Base-by-base conservation (phyloP, 768 basidiomycete species). In the Boletus vermiculosoides region DNA sequence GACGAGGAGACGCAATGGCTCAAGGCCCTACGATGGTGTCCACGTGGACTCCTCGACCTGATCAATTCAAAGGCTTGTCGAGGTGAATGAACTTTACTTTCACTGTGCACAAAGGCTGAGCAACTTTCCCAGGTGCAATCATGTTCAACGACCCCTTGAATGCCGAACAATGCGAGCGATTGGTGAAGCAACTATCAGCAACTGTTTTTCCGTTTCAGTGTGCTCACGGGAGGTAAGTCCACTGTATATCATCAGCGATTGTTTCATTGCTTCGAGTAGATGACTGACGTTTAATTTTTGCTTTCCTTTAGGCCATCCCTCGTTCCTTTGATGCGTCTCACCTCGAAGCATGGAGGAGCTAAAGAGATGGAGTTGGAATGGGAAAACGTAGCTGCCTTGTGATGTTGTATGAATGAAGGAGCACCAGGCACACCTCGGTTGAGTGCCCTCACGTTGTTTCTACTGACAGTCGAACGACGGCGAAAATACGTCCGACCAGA, bases 41-140 rank as follows among this genome's bases (percentile, higher is more conserved):
- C 97, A n/a, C 79, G 78, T 50, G 84, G 82, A 52, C 77, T 98
- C 50, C 71, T 94, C 15, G 91, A 94, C 36, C 73, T 99, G 60
- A 78, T 93, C 63, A 95, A 98, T 71, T 97, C 94, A 11, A 95
- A 93, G 74, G 97, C 97, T 23, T 99, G 97, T 67, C 80, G 97
- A 76, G 95, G 96, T 88, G 67, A 62, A 80, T 69, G 46, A 52
- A 33, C 47, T 40, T 31, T 20, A n/a, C 23, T n/a, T 40, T 54
- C 12, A n/a, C 5, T 36, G 33, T 39, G 15, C 18, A 33, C 37
- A n/a, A 25, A 45, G 28, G 36, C 47, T 63, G 12, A 66, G 36
- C 22, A 23, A 47, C 45, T 49, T 50, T 40, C 22, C 36, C 69
- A 97, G 94, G 95, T 51, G 95, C 96, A 3, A 91, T 97, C 71